Evolutionary conservation across 441 rosid genomes (phyloP), one percentile per base, ranked within the genome.

Genomic region (Gossypium aridum): DNA sequence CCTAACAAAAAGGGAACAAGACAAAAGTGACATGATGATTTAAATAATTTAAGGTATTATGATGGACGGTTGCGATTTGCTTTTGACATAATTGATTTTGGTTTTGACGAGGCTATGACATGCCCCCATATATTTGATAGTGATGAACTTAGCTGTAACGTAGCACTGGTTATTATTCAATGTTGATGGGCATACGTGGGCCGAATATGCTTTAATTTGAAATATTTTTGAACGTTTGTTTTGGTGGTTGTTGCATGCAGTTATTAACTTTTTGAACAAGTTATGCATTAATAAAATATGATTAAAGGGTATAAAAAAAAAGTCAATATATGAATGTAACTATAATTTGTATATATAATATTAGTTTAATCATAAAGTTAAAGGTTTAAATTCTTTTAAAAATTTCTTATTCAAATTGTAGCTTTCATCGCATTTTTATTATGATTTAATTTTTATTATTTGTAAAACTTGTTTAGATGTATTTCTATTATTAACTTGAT

Each of bases 131-230:
- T 67, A 49, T 22, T 67, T 65, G 43, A 49, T 5, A 25, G 39
- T 25, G 43, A 49, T 25, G 22, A 49, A n/a, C 59, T 49, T 49
- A 68, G 60, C 60, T 69, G 60, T 25, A 51, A 34, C 43, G 37
- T 60, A 4, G 64, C 17, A 25, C 37, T 12, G 4, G 17, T 14
- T n/a, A 31, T 63, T 63, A 34, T 60, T 62, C 71, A 28, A 61
- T 45, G 61, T 69, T 54, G 77, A 69, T 65, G 70, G 70, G 71
- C 13, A 25, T 2, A 16, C 10, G 20, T 51, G 8, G 51, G 12
- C 55, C 1, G 60, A n/a, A 26, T 25, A 25, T 37, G 37, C 79
- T 79, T 79, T 66, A 72, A 79, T 79, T 79, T 79, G 79, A 75
- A 75, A 79, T 2, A 34, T 1, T 26, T 78, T 78, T 74, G 75